Base-by-base conservation (phyloP, 2,329 filamentous ascomycete genomes). In the Talaromyces piceae region DNA sequence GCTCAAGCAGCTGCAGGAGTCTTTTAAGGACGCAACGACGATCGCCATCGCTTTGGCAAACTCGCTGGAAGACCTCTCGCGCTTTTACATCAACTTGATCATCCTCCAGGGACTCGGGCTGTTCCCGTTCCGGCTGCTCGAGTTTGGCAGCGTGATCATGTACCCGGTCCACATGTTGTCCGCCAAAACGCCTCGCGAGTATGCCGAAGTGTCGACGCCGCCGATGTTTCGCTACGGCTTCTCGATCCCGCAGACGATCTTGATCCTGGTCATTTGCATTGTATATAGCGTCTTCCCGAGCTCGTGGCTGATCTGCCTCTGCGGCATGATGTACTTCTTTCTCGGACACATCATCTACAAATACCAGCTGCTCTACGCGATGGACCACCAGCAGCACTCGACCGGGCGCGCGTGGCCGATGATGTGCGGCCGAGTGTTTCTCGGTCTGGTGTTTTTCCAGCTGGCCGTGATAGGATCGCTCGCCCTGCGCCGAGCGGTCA, bases 301-400 rank as follows among this genome's bases (percentile, higher is more conserved):
- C 45, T 93, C 91, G 0, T 94, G 85, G 73, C 77, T 87, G 49
- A 86, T 97, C 11, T 80, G 95, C 13, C 75, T 91, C 8, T 84
- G 91, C 45, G 93, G 74, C 3, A 73, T 91, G 45, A 74, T 88
- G 11, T 98, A 57, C 16, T 56, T 56, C 25, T 54, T 47, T 18
- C 79, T 95, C 12, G 90, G 90, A 18, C 87, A 88, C 66, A 91
- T 91, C 64, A 87, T 88, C 27, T 94, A 95, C 79, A 96, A 96
- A 67, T 98, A 98, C 70, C 94, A 98, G 73, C 77, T 98, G 4
- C 77, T 98, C 4, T 98, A 98, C 67, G 90, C 93, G 27, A 98
- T 98, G 93, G 91, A 97, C 61, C 91, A 97, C 66, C 87, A 55
- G 45, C 89, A 94, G 63, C 90, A 95, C 65, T 89, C 90, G 13